phyloP scores from a whole-genome alignment of 352 stramenopile genomes.

The Globisporangium parvum region DNA sequence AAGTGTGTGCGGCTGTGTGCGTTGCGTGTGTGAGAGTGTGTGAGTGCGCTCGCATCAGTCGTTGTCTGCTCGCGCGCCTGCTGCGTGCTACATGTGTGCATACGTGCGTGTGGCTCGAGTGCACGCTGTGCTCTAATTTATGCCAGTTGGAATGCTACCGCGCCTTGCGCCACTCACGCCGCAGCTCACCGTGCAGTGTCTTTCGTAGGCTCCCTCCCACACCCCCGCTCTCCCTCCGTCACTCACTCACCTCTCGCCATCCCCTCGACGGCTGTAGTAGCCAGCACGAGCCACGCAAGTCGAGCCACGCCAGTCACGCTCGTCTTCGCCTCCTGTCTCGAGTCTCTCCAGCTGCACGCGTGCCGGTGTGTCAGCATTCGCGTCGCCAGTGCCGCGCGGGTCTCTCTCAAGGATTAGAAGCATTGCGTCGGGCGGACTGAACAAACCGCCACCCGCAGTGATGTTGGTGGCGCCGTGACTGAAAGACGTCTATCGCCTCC shows the following conservation, averaged over 20 bases:
- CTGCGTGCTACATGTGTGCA: constrained; percentile 1
- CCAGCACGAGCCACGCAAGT: background rate
- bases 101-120: background rate
- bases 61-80: background rate
- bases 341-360: no score
- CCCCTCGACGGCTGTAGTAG: background rate
- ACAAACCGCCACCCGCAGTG: constrained; percentile 71
- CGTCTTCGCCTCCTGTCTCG: no score
- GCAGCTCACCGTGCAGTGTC: constrained; percentile 7
- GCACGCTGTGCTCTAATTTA: constrained; percentile 17
- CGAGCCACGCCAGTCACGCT: no score
- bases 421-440: constrained; percentile 85
- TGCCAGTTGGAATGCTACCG: constrained; percentile 16
- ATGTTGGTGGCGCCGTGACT: constrained; percentile 74
- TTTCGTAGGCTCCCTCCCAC: constrained; percentile 26
- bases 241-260: background rate
- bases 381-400: constrained; percentile 2
- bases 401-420: constrained; percentile 78
- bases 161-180: constrained; percentile 1
- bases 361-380: background rate
- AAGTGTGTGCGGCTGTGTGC: constrained; percentile 1
- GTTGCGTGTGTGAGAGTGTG: background rate
- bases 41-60: background rate
- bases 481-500: constrained; percentile 66
- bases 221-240: constrained; percentile 9